Evolutionary conservation across 805 yeast genomes (phyloP).

Genomic region (Yarrowia sp.): DNA sequence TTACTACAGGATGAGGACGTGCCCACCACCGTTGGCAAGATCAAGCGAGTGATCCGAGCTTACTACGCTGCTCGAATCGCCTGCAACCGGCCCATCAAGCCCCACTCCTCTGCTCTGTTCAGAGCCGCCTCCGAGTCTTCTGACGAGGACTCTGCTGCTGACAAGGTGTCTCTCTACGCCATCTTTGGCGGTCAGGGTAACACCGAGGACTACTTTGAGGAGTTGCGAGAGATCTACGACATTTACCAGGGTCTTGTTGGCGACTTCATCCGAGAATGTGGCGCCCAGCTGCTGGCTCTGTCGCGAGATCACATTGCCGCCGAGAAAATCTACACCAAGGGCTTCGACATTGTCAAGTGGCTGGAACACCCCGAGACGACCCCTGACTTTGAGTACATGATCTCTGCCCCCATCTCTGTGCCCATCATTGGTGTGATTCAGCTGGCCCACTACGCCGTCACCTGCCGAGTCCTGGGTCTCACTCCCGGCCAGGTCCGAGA

Average conservation of each 20-base stretch:
- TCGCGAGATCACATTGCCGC: constrained; percentile 77
- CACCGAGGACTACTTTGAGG: constrained; percentile 96
- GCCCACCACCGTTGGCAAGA: constrained; percentile 69
- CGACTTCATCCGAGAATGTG: constrained; percentile 74
- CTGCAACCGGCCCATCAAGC: constrained; percentile 58
- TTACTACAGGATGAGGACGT: constrained; percentile 52
- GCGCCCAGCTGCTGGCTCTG: constrained; percentile 69
- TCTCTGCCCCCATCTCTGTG: constrained; percentile 92
- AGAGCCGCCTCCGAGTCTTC: constrained; percentile 61
- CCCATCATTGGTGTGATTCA: constrained; percentile 98
- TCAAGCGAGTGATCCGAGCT: constrained; percentile 75
- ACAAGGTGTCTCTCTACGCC: constrained; percentile 68
- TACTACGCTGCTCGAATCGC: constrained; percentile 70
- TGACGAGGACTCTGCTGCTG: constrained; percentile 42
- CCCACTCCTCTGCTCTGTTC: constrained; percentile 66
- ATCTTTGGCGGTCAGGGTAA: constrained; percentile 99
- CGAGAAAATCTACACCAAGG: constrained; percentile 90
- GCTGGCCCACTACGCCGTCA: constrained; percentile 88
- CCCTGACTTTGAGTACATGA: constrained; percentile 86
- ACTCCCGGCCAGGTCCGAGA: constrained; percentile 88
- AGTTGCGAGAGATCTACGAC: constrained; percentile 82
- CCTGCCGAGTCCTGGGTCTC: constrained; percentile 81
- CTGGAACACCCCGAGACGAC: constrained; percentile 81
- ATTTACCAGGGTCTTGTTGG: constrained; percentile 76
- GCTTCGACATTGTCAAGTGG: constrained; percentile 89